These are phyloP conservation scores for Bacterosira constricta DNA, from an alignment of 108 stramenopile species.

Conservation along the genomic window DNA sequence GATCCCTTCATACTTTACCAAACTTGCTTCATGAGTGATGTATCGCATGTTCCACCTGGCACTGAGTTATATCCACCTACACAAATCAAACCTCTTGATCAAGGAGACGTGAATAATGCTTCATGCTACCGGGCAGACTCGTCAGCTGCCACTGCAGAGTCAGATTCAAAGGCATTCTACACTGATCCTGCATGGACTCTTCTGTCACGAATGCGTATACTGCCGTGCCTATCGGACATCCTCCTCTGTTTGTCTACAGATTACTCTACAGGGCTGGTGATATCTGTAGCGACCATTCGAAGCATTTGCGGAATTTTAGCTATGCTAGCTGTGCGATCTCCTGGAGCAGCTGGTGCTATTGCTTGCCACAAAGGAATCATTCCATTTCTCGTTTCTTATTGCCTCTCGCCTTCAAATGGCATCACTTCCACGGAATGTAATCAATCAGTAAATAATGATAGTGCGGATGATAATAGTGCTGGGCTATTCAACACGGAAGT, in stretches of 20 bases:
- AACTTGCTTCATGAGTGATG: constrained; percentile 70
- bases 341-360: constrained; percentile 85
- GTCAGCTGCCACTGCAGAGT: constrained; percentile 70
- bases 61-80: constrained; percentile 60
- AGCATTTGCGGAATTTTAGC: constrained; percentile 75
- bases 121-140: constrained; percentile 71
- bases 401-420: constrained; percentile 20
- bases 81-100: constrained; percentile 40
- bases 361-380: constrained; percentile 66
- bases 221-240: constrained; percentile 74
- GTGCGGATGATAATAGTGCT: constrained; percentile 2
- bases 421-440: background rate
- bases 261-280: background rate
- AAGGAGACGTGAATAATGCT: constrained; percentile 44
- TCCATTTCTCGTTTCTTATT: constrained; percentile 37
- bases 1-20: constrained; percentile 47
- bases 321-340: constrained; percentile 78
- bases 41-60: constrained; percentile 64
- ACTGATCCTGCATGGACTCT: constrained; percentile 87
- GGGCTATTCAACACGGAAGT: constrained; percentile 20
- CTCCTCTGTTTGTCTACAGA: constrained; percentile 44
- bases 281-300: constrained; percentile 50
- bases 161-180: constrained; percentile 78
- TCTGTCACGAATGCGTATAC: constrained; percentile 81
- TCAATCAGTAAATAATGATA: background rate